Evolutionary conservation across 1,139 yeast species (phyloP), one percentile per base, ranked within the genome.

Genomic region (Nakaseomyces sp.): DNA sequence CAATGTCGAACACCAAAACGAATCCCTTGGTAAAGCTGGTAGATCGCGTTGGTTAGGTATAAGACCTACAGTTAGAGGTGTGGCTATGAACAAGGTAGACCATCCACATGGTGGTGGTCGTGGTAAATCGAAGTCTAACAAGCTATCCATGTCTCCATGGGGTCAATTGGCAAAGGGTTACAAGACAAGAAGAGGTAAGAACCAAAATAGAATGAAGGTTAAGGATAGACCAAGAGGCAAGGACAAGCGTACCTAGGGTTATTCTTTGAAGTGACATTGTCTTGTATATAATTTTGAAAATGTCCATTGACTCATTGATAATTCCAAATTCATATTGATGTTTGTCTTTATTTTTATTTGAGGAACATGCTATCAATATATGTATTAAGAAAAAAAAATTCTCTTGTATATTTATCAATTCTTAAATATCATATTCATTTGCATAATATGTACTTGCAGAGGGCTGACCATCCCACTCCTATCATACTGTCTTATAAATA

Each of bases 51-150:
- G 88, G 73, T 71, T 85, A 63, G 98, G 98, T 53, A 81, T 82
- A 58, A 80, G 98, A 66, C 98, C 99, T 29, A 77, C 83, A 44
- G 96, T 88, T 32, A 84, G 99, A 73, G 99, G 99, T 77, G 87
- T 88, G 56, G 98, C 98, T 43, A 87, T 87, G 96, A 91, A 91
- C 69, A 93, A 94, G 49, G 79, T 81, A 62, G 97, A 91, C 68
- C 99, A 91, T 72, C 99, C 99, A 54, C 93, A 88, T 61, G 99
- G 99, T 74, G 99, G 99, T 82, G 99, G 99, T 70, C 83, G 98
- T 76, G 99, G 99, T 77, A 93, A 91, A 67, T 85, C 95, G 47
- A 91, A 93, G 79, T 86, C 95, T 52, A 89, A 89, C 68, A 89
- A 87, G 71, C 76, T 84, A 44, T 85, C 97, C 12, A 88, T 84